Evolutionary conservation across 176 grass and related monocot genomes (phyloP).

Genomic region (Bonia amplexicaulis): DNA sequence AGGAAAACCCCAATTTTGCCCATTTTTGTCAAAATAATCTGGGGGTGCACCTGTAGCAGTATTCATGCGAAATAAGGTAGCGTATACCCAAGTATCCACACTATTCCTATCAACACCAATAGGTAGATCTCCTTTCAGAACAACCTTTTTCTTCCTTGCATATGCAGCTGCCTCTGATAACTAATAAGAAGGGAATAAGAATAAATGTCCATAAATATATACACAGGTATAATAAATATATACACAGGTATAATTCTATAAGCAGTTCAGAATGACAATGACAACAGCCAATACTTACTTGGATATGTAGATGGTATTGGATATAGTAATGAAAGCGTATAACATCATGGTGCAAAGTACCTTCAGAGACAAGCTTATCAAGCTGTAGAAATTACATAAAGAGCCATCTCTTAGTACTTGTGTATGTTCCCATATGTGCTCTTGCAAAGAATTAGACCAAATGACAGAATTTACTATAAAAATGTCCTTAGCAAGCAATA

Average conservation of each 20-base stretch:
- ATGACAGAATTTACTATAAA: background rate
- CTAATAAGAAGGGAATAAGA: slow-evolving; percentile 43
- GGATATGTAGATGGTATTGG: slow-evolving; percentile 93
- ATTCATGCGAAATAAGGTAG: slow-evolving; percentile 97
- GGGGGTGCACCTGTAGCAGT: slow-evolving; percentile 93
- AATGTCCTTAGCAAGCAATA: slow-evolving; percentile 1
- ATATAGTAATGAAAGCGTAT: slow-evolving; percentile 97
- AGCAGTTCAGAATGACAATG: slow-evolving; percentile 19
- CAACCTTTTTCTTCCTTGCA: slow-evolving; percentile 90
- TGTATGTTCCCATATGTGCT: background rate
- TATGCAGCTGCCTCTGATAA: slow-evolving; percentile 81
- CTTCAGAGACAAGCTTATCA: slow-evolving; percentile 76
- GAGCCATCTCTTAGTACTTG: slow-evolving; percentile 20
- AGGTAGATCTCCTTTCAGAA: slow-evolving; percentile 98
- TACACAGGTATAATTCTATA: background rate
- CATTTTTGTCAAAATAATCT: slow-evolving; percentile 99
- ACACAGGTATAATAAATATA: background rate
- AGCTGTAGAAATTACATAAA: slow-evolving; percentile 56
- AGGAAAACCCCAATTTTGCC: slow-evolving; percentile 99
- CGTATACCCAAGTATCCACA: slow-evolving; percentile 98
- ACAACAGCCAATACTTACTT: slow-evolving; percentile 66
- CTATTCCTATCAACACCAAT: slow-evolving; percentile 99
- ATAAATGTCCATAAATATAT: background rate
- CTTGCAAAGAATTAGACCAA: slow-evolving; percentile 23
- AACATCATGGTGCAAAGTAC: slow-evolving; percentile 71